Evolutionary conservation across 2,329 filamentous ascomycete species (phyloP).

Genomic region (Trichoderma hamatum): DNA sequence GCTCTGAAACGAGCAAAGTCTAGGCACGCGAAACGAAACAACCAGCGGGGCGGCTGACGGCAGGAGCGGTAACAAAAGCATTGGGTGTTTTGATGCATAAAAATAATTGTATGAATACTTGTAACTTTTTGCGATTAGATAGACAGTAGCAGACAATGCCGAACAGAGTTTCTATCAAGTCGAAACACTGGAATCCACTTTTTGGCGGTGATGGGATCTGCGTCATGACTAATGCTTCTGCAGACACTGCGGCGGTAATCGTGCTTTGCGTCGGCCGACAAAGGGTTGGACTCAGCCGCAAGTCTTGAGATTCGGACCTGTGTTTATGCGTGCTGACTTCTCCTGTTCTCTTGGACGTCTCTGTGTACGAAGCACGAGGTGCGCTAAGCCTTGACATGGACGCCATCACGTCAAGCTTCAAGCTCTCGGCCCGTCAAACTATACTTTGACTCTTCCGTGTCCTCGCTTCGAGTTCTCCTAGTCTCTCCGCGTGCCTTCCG

Average conservation of each 20-base stretch:
- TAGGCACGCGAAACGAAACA: slow-evolving; percentile 20
- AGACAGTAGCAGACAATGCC: not conserved
- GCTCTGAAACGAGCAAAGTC: slow-evolving; percentile 19
- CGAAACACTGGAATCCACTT: not conserved
- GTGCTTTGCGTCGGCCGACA: not conserved
- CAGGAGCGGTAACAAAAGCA: slow-evolving; percentile 4
- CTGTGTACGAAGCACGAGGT: not conserved
- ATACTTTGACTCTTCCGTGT: not conserved
- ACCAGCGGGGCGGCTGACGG: slow-evolving; percentile 11
- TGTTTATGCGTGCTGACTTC: too few relatives aligned
- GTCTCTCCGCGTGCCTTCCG: not conserved
- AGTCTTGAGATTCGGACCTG: not conserved
- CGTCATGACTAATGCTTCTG: not conserved
- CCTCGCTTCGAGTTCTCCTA: not conserved
- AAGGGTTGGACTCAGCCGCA: not conserved
- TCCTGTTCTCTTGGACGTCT: not conserved
- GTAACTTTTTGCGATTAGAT: not conserved
- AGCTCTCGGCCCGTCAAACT: not conserved
- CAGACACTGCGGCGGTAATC: not conserved
- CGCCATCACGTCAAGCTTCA: not conserved
- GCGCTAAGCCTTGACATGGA: not conserved
- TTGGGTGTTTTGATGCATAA: slow-evolving; percentile 9
- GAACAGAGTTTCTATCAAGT: not conserved
- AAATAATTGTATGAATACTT: not conserved
- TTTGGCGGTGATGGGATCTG: not conserved